Evolutionary conservation across 371 early-diverging fungal species (phyloP).

Genomic region (Mortierella polycephala): DNA sequence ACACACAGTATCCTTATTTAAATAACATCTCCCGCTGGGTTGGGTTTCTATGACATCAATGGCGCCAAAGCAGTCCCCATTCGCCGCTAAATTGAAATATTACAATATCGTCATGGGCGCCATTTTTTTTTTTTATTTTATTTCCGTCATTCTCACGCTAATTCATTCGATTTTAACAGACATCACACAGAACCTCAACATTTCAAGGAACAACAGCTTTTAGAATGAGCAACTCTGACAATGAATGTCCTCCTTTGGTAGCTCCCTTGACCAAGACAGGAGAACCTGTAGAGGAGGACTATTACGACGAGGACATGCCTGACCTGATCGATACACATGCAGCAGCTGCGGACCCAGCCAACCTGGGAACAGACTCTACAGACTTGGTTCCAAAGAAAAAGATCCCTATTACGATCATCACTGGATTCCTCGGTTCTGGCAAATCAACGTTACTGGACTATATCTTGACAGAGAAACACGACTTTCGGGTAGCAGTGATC

Average conservation of each 20-base stretch:
- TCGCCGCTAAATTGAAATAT: no score
- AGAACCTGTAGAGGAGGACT: not conserved
- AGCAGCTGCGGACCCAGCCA: not conserved
- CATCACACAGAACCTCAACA: not conserved
- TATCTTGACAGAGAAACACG: constrained; percentile 90
- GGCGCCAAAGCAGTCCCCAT: no score
- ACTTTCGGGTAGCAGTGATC: constrained; percentile 95
- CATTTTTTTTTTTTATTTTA: not conserved
- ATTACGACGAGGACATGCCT: constrained; percentile 48
- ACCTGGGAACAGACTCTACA: not conserved
- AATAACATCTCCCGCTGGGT: not conserved
- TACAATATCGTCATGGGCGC: no score
- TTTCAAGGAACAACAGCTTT: not conserved
- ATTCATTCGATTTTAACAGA: not conserved
- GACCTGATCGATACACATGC: constrained; percentile 31
- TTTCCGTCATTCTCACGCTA: not conserved
- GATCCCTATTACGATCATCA: constrained; percentile 53
- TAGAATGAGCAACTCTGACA: constrained; percentile 30
- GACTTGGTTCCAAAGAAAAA: constrained; percentile 18
- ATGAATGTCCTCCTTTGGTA: constrained; percentile 39
- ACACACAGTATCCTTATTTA: not conserved
- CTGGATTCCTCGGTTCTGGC: constrained; percentile 91
- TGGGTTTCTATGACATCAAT: not conserved
- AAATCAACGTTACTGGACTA: constrained; percentile 94
- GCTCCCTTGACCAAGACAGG: constrained; percentile 4